Evolutionary conservation across 805 yeast genomes (phyloP).

Genomic region (Clavispora fructus): DNA sequence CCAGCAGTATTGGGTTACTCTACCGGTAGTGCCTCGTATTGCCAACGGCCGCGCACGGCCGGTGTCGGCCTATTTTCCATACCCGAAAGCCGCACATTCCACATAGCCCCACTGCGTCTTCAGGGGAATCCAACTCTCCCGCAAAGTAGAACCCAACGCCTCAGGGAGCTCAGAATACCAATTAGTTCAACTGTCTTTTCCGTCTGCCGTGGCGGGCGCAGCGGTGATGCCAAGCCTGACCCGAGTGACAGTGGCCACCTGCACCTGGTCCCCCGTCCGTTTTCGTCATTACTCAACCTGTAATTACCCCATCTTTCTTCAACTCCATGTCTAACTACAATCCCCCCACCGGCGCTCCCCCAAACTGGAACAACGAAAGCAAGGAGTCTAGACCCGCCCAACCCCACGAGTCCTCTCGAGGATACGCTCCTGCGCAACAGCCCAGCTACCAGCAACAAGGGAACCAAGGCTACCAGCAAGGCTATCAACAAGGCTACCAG

Average conservation of each 20-base stretch:
- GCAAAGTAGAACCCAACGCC: too few species aligned
- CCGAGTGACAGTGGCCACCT: neutral
- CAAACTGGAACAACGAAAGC: slow-evolving; percentile 18
- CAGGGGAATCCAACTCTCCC: too few species aligned
- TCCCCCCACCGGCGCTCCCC: slow-evolving; percentile 28
- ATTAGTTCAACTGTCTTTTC: too few species aligned
- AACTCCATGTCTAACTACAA: slow-evolving; percentile 13
- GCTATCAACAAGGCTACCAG: slow-evolving; percentile 2
- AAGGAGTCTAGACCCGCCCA: slow-evolving; percentile 11
- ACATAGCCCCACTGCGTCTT: too few species aligned
- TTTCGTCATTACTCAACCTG: neutral
- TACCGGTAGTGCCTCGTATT: too few species aligned
- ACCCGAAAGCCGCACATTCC: too few species aligned
- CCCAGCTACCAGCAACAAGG: slow-evolving; percentile 13
- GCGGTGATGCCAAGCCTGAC: neutral
- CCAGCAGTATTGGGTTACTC: too few species aligned
- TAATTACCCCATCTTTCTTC: neutral
- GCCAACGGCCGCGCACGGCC: too few species aligned
- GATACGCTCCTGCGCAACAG: slow-evolving; percentile 16
- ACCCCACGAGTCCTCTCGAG: slow-evolving; percentile 15
- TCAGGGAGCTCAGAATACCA: too few species aligned
- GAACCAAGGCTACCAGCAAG: slow-evolving; percentile 10
- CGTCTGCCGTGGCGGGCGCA: neutral
- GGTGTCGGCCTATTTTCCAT: too few species aligned
- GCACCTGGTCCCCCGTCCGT: neutral